Conservation (phyloP, 2,329 filamentous ascomycete genomes). For the Apiospora hydei region DNA sequence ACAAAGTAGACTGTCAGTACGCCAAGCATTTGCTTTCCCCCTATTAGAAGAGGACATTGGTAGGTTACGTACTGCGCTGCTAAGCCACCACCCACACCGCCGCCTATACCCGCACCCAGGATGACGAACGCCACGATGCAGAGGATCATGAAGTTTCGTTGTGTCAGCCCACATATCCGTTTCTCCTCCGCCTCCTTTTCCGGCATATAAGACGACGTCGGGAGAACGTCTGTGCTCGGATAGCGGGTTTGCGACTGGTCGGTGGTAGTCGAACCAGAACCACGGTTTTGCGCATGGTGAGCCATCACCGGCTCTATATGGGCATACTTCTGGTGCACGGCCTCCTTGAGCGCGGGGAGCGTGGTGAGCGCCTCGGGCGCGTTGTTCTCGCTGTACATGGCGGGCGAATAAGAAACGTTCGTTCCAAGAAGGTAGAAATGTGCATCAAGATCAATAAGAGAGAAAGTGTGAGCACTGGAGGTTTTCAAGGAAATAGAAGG, state of each 20-base stretch:
- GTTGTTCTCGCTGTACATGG: not conserved
- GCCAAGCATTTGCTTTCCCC: not conserved
- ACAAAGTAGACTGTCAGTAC: not conserved
- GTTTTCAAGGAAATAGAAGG: too few relatives aligned
- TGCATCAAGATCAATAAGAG: not conserved
- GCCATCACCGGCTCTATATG: not conserved
- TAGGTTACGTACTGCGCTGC: not conserved
- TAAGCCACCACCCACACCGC: conserved; percentile 3
- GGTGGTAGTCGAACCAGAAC: not conserved
- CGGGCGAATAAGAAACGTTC: not conserved
- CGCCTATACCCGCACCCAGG: not conserved
- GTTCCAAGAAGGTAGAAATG: too few relatives aligned
- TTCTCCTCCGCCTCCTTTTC: not conserved
- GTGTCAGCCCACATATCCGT: not conserved
- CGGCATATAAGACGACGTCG: not conserved
- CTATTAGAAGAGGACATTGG: not conserved
- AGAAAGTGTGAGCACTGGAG: not conserved
- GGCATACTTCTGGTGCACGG: not conserved
- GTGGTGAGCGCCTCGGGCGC: not conserved
- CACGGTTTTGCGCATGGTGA: not conserved
- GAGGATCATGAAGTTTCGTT: conserved; percentile 2
- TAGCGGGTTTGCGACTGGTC: not conserved
- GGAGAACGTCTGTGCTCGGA: not conserved
- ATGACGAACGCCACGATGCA: not conserved
- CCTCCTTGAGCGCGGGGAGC: not conserved